Base-by-base conservation (phyloP, 495 filamentous ascomycete species). In the Amphirosellinia nigrospora region DNA sequence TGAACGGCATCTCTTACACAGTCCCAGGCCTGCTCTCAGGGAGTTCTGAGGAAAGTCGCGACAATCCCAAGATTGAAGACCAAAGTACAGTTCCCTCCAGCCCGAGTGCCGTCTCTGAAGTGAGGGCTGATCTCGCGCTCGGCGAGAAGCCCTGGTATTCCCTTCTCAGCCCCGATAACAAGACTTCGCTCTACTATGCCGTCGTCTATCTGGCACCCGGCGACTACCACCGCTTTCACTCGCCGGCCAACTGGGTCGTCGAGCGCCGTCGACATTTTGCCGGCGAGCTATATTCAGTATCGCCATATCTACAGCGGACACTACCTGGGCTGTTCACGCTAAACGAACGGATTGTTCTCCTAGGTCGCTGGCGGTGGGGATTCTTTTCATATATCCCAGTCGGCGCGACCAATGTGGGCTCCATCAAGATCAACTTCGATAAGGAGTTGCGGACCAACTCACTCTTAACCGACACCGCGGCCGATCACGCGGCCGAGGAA, bases 141-240 rank as follows among this genome's bases (percentile, higher is more conserved):
- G 89, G 86, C 19, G 91, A 92, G 50, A 84, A 83, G 64, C 89
- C 92, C 5, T 97, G 94, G 94, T 96, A 94, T 80, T 82, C 89
- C 8, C 87, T 90, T 13, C 79, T 87, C 21, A 80, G 82, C 0
- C 76, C 82, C 1, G 90, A 88, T 65, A 83, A 81, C 53, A 85
- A 86, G 19, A 89, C 87, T 34, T 86, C 88, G n/a, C 88, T 99
- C 32, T 97, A 94, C 84, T 99, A 98, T 78, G 89, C 90, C 55
- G 96, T 99, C 66, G 89, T 99, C 74, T 99, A 99, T 82, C 89
- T 99, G n/a, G 96, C 96, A 0, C 96, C 96, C 0, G 96, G 96
- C 32, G 96, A 99, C 81, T 99, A 99, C 83, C 96, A 99, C 82
- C 92, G 94, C 60, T 99, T 98, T 85, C 96, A 99, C 81, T 96